A percentile compares a stretch with the other conserved stretches of the same genome.
Conservation (phyloP, 257 asterid species). For the Euphrasia confusa region DNA sequence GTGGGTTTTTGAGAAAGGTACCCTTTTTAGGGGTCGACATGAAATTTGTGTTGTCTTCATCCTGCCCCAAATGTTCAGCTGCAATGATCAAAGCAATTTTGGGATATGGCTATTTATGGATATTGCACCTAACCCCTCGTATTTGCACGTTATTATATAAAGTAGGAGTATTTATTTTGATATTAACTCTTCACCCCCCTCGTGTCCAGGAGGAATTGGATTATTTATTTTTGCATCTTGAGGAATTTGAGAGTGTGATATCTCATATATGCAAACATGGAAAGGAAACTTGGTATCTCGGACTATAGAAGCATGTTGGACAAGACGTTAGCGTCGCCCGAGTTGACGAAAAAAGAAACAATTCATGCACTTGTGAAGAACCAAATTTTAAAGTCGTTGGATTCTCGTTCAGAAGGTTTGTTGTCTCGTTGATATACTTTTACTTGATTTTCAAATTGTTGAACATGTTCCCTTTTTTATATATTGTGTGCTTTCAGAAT, state of each 20-base stretch:
- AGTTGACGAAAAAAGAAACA: slow-evolving; percentile 40
- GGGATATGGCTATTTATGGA: slow-evolving; percentile 7
- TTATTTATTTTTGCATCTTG: slow-evolving; percentile 16
- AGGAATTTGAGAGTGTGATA: slow-evolving; percentile 25
- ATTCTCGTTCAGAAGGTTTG: slow-evolving; percentile 33
- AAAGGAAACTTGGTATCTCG: slow-evolving; percentile 34
- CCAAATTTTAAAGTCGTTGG: slow-evolving; percentile 47
- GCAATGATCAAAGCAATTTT: slow-evolving; percentile 12
- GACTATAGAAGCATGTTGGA: slow-evolving; percentile 59
- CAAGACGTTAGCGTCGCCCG: slow-evolving; percentile 48
- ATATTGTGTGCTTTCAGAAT: slow-evolving; percentile 41
- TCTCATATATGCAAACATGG: slow-evolving; percentile 40
- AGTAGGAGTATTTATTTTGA: too few species aligned
- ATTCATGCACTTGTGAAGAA: slow-evolving; percentile 52
- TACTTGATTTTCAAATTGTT: slow-evolving; percentile 3
- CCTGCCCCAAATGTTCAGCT: not conserved
- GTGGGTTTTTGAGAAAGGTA: not conserved
- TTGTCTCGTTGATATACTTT: not conserved
- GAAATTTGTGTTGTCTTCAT: not conserved
- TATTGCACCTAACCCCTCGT: not conserved
- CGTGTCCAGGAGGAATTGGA: slow-evolving; percentile 9
- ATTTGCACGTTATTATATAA: not conserved
- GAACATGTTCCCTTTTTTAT: not conserved
- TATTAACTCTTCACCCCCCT: not conserved
- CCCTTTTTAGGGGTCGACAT: not conserved